Conservation (phyloP, 169 alveolate genomes). For the Babesia caballi region DNA sequence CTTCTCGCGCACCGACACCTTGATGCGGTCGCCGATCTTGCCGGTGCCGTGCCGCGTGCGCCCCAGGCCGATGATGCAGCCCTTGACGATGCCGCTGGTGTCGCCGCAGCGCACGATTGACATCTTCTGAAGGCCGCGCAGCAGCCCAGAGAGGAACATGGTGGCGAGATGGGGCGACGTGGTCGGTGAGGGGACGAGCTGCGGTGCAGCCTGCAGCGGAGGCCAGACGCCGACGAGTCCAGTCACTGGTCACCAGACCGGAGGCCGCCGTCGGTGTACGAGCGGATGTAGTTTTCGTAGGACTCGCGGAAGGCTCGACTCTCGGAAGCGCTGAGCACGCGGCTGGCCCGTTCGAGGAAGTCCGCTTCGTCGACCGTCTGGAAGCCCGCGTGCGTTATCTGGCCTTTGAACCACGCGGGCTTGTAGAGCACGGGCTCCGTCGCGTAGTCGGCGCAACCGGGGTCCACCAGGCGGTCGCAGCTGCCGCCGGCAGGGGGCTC, state of each 20-base stretch:
- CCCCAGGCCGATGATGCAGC: conserved; percentile 78
- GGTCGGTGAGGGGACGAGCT: background rate
- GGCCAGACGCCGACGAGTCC: background rate
- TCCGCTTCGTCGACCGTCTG: conserved; percentile 45
- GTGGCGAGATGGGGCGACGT: background rate
- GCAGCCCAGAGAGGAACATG: conserved; percentile 48
- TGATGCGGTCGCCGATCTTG: conserved; percentile 78
- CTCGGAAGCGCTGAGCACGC: background rate
- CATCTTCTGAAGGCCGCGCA: conserved; percentile 73
- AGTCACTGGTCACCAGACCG: background rate
- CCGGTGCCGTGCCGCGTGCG: conserved; percentile 78
- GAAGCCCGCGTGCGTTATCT: conserved; percentile 41
- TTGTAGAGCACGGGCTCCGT: conserved; percentile 36
- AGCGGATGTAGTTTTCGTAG: conserved; percentile 1
- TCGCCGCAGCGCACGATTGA: conserved; percentile 77
- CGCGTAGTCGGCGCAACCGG: background rate
- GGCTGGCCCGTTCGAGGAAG: conserved; percentile 6
- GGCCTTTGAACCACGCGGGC: conserved; percentile 64
- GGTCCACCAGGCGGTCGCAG: conserved; percentile 32
- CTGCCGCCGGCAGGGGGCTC: conserved; percentile 4
- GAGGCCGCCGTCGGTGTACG: background rate
- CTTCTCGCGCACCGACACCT: conserved; percentile 76
- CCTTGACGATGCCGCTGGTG: conserved; percentile 77
- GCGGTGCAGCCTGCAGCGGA: background rate
- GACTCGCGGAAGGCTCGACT: background rate